Conservation (phyloP, 768 basidiomycete genomes). For the Phylloporus sp. region DNA sequence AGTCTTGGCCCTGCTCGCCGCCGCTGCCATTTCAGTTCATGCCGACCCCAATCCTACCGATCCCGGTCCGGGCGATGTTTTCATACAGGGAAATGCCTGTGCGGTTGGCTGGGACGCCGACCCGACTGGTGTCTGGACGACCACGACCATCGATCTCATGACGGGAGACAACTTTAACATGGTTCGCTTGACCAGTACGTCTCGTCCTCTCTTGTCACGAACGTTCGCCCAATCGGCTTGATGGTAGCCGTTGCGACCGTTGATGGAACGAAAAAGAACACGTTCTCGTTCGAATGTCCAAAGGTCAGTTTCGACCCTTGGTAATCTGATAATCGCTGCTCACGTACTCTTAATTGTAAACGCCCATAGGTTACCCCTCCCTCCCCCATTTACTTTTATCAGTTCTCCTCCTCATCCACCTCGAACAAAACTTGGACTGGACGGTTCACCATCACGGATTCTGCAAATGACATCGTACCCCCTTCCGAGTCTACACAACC, state of each 20-base stretch:
- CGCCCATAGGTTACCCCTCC: slow-evolving; percentile 50
- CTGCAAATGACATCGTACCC: slow-evolving; percentile 40
- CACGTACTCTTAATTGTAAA: neutral
- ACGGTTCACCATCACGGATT: slow-evolving; percentile 67
- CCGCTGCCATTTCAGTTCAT: slow-evolving; percentile 33
- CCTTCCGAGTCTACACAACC: slow-evolving; percentile 54
- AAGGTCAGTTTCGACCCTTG: slow-evolving; percentile 35
- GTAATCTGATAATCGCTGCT: neutral
- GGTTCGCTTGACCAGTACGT: slow-evolving; percentile 62
- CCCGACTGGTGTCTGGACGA: slow-evolving; percentile 55
- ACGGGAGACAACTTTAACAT: slow-evolving; percentile 68
- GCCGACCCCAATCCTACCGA: slow-evolving; percentile 56
- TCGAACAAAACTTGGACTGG: slow-evolving; percentile 56
- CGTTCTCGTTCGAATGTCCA: slow-evolving; percentile 61
- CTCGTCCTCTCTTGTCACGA: neutral
- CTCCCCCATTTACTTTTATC: slow-evolving; percentile 76
- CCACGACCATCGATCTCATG: slow-evolving; percentile 76
- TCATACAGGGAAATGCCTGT: slow-evolving; percentile 54
- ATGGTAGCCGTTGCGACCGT: slow-evolving; percentile 60
- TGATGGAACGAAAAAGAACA: slow-evolving; percentile 57
- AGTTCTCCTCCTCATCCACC: slow-evolving; percentile 50
- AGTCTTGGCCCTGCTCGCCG: slow-evolving; percentile 19
- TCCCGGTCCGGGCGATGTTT: slow-evolving; percentile 56
- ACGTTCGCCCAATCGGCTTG: too few relatives aligned
- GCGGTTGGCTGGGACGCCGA: slow-evolving; percentile 57